phyloP scores from a whole-genome alignment of 2,329 filamentous ascomycete species.

The Penicillium sp. region DNA sequence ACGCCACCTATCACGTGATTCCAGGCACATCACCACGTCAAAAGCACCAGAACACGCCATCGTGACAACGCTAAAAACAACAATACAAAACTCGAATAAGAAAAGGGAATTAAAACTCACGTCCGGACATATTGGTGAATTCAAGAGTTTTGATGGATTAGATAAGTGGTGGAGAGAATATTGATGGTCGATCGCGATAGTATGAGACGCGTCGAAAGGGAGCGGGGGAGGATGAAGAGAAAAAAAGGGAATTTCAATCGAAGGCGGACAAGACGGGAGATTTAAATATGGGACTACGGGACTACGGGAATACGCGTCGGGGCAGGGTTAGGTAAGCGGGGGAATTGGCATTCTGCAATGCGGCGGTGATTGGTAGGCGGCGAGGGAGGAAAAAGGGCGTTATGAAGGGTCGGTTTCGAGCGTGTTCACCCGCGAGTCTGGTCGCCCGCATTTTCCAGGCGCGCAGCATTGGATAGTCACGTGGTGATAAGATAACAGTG shows the following conservation, averaged over 20 bases:
- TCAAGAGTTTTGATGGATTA: constrained; percentile 10
- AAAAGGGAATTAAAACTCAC: constrained; percentile 27
- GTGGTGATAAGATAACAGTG: constrained; percentile 16
- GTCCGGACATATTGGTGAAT: constrained; percentile 37
- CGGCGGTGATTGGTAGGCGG: constrained; percentile 32
- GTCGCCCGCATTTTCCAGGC: constrained; percentile 15
- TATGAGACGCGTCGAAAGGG: constrained; percentile 19
- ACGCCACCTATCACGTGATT: constrained; percentile 22
- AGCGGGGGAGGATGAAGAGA: constrained; percentile 10
- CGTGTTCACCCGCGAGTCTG: constrained; percentile 11
- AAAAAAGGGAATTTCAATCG: constrained; percentile 14
- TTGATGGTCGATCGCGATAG: constrained; percentile 8
- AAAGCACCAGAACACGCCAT: neutral
- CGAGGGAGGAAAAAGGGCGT: constrained; percentile 31
- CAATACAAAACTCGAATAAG: constrained; percentile 1
- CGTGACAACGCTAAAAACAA: constrained; percentile 7
- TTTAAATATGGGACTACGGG: constrained; percentile 34
- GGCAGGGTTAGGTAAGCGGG: constrained; percentile 24
- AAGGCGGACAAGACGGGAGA: constrained; percentile 9
- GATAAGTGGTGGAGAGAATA: constrained; percentile 20
- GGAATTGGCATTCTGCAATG: constrained; percentile 23
- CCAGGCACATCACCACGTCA: constrained; percentile 17
- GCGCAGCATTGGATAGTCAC: constrained; percentile 14
- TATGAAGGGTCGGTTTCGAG: constrained; percentile 40
- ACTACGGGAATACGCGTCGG: constrained; percentile 28